These are phyloP conservation scores for Scenedesmus sp. DNA, from an alignment of 163 green algal genomes.

Conservation along the genomic window DNA sequence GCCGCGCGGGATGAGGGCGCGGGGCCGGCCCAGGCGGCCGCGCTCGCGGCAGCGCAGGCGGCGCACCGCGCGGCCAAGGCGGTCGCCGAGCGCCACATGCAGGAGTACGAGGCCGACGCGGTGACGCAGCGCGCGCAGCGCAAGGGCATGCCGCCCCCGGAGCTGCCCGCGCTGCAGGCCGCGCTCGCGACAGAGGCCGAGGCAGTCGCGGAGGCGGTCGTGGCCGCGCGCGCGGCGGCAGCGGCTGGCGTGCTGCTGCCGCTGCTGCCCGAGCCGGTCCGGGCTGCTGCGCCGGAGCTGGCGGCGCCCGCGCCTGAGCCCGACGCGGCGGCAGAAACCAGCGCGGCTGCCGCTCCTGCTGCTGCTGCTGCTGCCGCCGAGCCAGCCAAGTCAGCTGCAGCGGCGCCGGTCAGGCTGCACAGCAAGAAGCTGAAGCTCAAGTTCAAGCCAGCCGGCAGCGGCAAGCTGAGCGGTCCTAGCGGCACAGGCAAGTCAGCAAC, in stretches of 20 bases:
- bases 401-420: background rate
- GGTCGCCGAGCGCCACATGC: background rate
- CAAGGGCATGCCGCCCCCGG: background rate
- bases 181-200: background rate
- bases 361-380: background rate
- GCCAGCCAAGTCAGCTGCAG: background rate
- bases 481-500: slow-evolving; percentile 10
- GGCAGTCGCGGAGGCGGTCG: background rate
- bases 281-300: background rate
- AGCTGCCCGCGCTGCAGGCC: background rate
- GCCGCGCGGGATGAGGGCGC: slow-evolving; percentile 3
- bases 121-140: background rate
- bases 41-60: background rate
- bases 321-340: background rate
- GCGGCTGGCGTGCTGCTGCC: background rate
- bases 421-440: background rate
- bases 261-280: background rate
- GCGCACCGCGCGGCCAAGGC: background rate
- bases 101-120: background rate
- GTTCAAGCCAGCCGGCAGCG: background rate
- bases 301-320: background rate
- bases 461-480: background rate
- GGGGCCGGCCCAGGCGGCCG: background rate
- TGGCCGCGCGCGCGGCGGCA: background rate
- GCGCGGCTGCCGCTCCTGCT: background rate